Base-by-base conservation (phyloP, 176 grass and related monocot genomes). In the Thinopyrum elongatum region DNA sequence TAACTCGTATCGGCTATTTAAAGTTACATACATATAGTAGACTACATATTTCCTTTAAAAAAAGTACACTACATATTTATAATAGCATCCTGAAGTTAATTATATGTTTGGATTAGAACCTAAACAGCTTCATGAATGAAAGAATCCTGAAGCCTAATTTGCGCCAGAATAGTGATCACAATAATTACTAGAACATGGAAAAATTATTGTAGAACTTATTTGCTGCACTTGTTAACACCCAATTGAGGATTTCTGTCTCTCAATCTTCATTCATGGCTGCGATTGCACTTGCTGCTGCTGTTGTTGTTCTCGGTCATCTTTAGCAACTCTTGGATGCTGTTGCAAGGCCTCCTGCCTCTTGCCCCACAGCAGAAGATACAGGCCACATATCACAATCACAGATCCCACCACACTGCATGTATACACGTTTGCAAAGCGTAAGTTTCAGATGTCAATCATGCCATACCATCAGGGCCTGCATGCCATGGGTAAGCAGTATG, bases 281-380 rank as follows among this genome's bases (percentile, higher is more conserved):
- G 80, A 77, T 0, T 53, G 15, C 35, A 47, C 44, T 47, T 86
- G 38, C 38, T 10, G 42, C 42, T 46, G 29, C 58, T 93, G 89
- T 46, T 86, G 82, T 25, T 89, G 85, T 39, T 81, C 70, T 47
- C 85, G 89, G 41, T 88, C 88, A 27, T 88, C 77, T 63, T 84
- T 34, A 65, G 58, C 64, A 28, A 66, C 30, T 63, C 87, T 89
- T 79, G 70, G 83, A 80, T 69, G 81, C 47, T 38, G 65, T 16
- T 19, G 81, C 76, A 81, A 64, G 49, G 83, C 76, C 69, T 98
- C 91, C 81, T 88, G 79, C 71, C 87, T 93, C 83, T 98, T 95
- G 70, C 91, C 93, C 91, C 91, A 93, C 58, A 98, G 77, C 39
- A 98, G 93, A 29, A 98, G 87, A 75, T 95, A 98, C 51, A 95